A percentile compares a stretch with the other conserved stretches of the same genome.
Evolutionary conservation across 257 asterid genomes (phyloP).

Genomic region (Buddleja alternifolia): DNA sequence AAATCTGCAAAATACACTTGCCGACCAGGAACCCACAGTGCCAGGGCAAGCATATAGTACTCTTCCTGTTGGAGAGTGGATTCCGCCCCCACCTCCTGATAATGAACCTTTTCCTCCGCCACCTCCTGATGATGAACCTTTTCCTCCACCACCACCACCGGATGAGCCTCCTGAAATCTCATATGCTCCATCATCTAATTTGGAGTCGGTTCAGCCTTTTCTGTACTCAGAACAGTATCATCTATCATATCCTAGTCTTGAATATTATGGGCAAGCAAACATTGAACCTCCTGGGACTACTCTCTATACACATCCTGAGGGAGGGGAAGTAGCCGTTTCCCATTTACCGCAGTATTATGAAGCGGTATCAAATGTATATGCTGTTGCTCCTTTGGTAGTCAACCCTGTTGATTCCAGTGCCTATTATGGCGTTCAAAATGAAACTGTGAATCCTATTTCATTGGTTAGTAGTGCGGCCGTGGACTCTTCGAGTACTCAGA

Average conservation of each 20-base stretch:
- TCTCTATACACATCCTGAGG: conserved; percentile 55
- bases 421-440: conserved; percentile 67
- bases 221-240: conserved; percentile 56
- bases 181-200: conserved; percentile 49
- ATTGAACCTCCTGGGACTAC: conserved; percentile 44
- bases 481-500: conserved; percentile 43
- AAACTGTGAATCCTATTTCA: conserved; percentile 41
- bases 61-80: conserved; percentile 65
- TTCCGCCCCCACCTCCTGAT: conserved; percentile 95
- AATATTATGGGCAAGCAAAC: conserved; percentile 63
- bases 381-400: conserved; percentile 53
- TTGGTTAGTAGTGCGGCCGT: conserved; percentile 31
- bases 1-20: conserved; percentile 27
- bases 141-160: conserved; percentile 65
- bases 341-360: conserved; percentile 70
- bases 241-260: conserved; percentile 59
- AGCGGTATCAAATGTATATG: conserved; percentile 49
- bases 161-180: conserved; percentile 74
- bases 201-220: conserved; percentile 53
- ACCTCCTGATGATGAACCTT: conserved; percentile 77
- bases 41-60: conserved; percentile 30
- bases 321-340: conserved; percentile 52
- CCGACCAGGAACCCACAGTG: conserved; percentile 33
- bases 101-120: conserved; percentile 88
- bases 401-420: conserved; percentile 57